Conservation (phyloP, 257 asterid species). For the Solanum tarapatanum region DNA sequence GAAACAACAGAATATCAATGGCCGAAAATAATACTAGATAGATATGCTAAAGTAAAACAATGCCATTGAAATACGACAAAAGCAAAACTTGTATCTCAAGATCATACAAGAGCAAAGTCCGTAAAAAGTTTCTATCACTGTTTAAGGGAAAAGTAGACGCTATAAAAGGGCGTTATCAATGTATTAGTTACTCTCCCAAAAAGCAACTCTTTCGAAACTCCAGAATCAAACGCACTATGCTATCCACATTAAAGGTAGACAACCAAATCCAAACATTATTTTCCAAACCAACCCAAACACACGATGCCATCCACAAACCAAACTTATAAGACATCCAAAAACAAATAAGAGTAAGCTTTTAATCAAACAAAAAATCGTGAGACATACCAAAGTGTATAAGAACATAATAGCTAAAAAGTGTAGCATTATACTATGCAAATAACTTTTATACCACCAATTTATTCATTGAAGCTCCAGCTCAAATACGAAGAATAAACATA, state of each 20-base stretch:
- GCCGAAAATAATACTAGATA: too few species aligned
- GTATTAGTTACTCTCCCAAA: neutral
- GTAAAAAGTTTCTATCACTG: neutral
- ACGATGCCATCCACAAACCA: neutral
- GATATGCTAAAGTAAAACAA: neutral
- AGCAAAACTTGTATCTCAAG: neutral
- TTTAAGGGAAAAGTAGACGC: neutral
- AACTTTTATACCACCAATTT: neutral
- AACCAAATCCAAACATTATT: neutral
- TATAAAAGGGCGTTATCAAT: neutral
- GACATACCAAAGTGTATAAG: neutral
- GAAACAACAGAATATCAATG: neutral
- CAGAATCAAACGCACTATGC: neutral
- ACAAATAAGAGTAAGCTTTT: neutral
- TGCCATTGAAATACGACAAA: neutral
- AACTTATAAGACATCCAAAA: neutral
- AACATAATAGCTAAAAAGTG: neutral
- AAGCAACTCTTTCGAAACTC: neutral
- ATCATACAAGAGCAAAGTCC: neutral
- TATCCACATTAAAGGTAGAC: neutral
- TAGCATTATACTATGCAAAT: neutral
- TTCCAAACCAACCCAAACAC: neutral
- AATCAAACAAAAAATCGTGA: neutral
- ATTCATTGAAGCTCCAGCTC: neutral
- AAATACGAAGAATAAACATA: neutral